phyloP scores from a whole-genome alignment of 208 protist species.

The Acanthamoeba polyphaga region DNA sequence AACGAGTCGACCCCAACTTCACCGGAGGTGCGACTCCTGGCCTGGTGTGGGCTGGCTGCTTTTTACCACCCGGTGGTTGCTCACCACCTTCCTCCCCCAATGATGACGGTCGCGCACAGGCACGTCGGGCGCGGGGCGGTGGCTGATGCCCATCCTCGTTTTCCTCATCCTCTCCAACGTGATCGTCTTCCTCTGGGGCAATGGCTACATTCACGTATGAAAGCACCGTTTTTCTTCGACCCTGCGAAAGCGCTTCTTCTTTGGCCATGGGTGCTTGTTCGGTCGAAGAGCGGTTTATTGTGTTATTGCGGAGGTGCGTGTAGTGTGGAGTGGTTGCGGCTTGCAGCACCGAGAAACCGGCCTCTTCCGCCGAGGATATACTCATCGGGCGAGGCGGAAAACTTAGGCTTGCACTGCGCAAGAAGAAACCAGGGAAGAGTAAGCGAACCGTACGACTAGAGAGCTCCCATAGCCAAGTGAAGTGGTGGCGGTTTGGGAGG shows the following conservation, averaged over 20 bases:
- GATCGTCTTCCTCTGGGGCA: neutral
- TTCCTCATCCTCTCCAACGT: slow-evolving; percentile 34
- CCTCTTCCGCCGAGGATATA: too few relatives aligned
- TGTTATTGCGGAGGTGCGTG: too few relatives aligned
- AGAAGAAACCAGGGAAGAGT: neutral
- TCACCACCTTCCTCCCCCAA: neutral
- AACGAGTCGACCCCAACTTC: slow-evolving; percentile 40
- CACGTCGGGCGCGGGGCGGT: neutral
- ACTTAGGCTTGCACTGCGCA: slow-evolving; percentile 21
- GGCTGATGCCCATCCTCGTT: neutral
- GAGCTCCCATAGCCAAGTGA: neutral
- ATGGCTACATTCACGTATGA: neutral
- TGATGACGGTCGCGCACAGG: neutral
- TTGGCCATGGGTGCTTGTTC: too few relatives aligned
- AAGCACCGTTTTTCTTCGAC: too few relatives aligned
- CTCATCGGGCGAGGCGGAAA: too few relatives aligned
- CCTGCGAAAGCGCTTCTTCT: too few relatives aligned
- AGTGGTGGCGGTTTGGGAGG: neutral
- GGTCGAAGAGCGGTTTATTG: too few relatives aligned
- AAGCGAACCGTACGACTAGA: neutral
- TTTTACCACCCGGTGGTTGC: too few relatives aligned
- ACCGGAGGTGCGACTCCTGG: neutral
- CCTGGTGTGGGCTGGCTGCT: too few relatives aligned
- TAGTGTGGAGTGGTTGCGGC: too few relatives aligned
- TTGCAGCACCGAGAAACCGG: too few relatives aligned